Evolutionary conservation across 2,329 filamentous ascomycete species (phyloP).

Genomic region (Pyricularia sp.): DNA sequence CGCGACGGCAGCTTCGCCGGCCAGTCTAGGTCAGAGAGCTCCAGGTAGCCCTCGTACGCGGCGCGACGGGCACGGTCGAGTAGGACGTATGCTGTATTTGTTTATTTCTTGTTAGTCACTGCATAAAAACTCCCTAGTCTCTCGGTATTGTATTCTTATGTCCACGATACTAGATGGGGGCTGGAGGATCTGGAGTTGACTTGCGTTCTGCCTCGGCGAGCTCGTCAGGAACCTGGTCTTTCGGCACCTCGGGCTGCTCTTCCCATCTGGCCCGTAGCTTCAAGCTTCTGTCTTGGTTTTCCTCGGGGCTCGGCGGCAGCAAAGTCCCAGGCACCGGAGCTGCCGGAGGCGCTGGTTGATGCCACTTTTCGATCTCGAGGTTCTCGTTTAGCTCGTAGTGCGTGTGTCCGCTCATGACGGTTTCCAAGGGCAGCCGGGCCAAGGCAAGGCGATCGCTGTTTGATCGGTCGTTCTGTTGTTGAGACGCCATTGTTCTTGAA

Average conservation of each 20-base stretch:
- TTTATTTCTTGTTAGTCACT: background rate
- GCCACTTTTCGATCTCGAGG: background rate
- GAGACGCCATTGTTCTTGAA: background rate
- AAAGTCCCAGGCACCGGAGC: background rate
- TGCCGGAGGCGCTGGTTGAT: background rate
- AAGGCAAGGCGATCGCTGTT: background rate
- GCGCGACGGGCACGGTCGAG: conserved; percentile 12
- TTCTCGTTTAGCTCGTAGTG: conserved; percentile 2
- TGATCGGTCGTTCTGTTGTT: background rate
- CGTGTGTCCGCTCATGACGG: background rate
- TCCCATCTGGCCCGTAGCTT: background rate
- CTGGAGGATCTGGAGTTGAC: background rate
- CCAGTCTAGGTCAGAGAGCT: conserved; percentile 7
- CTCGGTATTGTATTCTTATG: background rate
- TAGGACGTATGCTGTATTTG: conserved; percentile 2
- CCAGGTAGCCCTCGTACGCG: conserved; percentile 7
- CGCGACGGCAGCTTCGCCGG: conserved; percentile 9
- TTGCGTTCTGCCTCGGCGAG: background rate
- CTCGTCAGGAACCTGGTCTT: conserved; percentile 1
- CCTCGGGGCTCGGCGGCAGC: background rate
- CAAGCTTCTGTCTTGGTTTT: background rate
- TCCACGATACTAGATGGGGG: background rate
- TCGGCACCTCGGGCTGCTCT: background rate
- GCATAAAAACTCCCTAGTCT: background rate
- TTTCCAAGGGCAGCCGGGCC: background rate